Evolutionary conservation across 371 early-diverging fungal species (phyloP), one percentile per base, ranked within the genome.

Genomic region (Saksenaea oblongispora): DNA sequence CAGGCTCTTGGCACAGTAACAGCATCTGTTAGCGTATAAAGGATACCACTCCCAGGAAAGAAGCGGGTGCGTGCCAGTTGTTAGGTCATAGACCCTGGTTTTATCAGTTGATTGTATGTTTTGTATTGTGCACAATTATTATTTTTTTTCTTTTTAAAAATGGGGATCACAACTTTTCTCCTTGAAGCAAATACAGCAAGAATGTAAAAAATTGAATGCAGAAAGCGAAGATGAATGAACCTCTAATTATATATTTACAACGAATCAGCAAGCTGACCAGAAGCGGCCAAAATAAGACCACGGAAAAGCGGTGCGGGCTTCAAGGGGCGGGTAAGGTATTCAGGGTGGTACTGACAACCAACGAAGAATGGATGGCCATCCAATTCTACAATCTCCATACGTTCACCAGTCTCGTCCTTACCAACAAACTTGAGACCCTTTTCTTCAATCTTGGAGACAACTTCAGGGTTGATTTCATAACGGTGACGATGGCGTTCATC

Each of bases 291-390:
- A 53, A 99, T 84, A 36, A 99, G 91, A 28, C 96, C 98, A 26
- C 90, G 75, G 88, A 99, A 98, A 13, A 95, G 87, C 37, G 99
- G 96, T 24, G 92, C 89, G 3, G 99, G 99, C 66, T 79, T 87
- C 56, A 96, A 79, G 11, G 99, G 99, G 56, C 97, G 91, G 44
- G 98, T 97, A 58, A 94, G 84, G 82, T 98, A 98, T 83, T 99
- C 99, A 31, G 99, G 99, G 68, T 99, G 99, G 79, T 91, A 99
- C 86, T 99, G 99, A 41, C 92, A 92, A 51, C 93, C 99, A 54
- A 99, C 91, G 81, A 91, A 99, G 85, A 90, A 99, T 8, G 97
- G 96, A 78, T 99, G 99, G 62, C 89, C 90, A 5, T 81, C 84
- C 44, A 96, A 71, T 85, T 99, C 99, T 34, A 99, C 78, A 62